Conservation (phyloP, 2,329 filamentous ascomycete genomes). For the Alternaria burnsii region DNA sequence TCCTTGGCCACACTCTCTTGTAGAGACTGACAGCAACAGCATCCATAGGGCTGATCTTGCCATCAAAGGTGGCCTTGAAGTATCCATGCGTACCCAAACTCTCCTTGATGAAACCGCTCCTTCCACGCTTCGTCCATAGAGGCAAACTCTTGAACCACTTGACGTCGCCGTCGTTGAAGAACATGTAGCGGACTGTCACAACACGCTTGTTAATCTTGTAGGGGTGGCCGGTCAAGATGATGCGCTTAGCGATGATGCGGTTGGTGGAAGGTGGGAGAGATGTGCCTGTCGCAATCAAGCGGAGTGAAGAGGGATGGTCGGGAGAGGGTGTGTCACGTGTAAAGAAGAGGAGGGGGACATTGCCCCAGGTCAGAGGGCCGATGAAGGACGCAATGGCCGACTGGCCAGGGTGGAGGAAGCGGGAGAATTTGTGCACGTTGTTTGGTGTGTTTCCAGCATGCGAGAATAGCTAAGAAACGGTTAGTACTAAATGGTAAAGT, state of each 20-base stretch:
- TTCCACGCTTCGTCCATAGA: slow-evolving; percentile 89
- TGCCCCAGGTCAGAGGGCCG: slow-evolving; percentile 90
- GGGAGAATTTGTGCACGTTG: slow-evolving; percentile 96
- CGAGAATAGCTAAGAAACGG: slow-evolving; percentile 71
- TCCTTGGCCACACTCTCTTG: slow-evolving; percentile 70
- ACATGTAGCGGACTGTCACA: slow-evolving; percentile 99
- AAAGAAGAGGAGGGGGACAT: slow-evolving; percentile 90
- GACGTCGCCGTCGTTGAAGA: slow-evolving; percentile 96
- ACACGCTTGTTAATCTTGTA: slow-evolving; percentile 99
- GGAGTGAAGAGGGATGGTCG: slow-evolving; percentile 57
- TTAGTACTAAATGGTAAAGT: slow-evolving; percentile 13
- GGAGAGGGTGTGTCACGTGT: slow-evolving; percentile 62
- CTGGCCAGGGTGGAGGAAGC: slow-evolving; percentile 88
- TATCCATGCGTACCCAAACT: slow-evolving; percentile 96
- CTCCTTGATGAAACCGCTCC: slow-evolving; percentile 93
- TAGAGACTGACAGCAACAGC: slow-evolving; percentile 81
- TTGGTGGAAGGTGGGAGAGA: slow-evolving; percentile 76
- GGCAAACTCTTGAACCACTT: slow-evolving; percentile 98
- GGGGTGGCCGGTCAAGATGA: slow-evolving; percentile 93
- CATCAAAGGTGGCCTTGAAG: slow-evolving; percentile 98
- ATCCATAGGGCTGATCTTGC: slow-evolving; percentile 94
- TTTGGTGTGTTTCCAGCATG: slow-evolving; percentile 90
- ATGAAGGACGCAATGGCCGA: slow-evolving; percentile 90
- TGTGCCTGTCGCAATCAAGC: slow-evolving; percentile 86
- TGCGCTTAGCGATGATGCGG: slow-evolving; percentile 90